Percentiles rank a stretch among this genome's conserved stretches.
Conservation (phyloP, 805 yeast species). For the Pichia phayaonensis region DNA sequence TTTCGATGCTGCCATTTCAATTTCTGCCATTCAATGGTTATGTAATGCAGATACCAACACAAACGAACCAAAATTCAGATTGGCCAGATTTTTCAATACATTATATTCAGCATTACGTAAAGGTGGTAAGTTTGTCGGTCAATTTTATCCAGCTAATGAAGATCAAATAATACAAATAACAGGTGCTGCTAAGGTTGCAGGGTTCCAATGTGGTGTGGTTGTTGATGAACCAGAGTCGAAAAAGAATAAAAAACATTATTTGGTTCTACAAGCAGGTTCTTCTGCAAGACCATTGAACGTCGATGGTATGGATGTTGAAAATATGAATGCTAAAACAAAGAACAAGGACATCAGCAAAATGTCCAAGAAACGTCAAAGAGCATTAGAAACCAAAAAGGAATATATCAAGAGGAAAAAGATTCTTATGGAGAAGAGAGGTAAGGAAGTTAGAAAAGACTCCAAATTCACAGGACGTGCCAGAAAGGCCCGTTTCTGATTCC, state of each 20-base stretch:
- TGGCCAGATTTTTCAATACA: slow-evolving; percentile 78
- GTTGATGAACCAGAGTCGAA: slow-evolving; percentile 91
- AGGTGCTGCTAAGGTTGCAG: slow-evolving; percentile 84
- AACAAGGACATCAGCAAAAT: slow-evolving; percentile 29
- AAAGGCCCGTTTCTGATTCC: slow-evolving; percentile 47
- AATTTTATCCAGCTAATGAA: slow-evolving; percentile 91
- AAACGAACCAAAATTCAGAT: slow-evolving; percentile 77
- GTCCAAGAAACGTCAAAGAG: slow-evolving; percentile 42
- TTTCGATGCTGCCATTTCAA: slow-evolving; percentile 92
- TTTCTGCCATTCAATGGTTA: slow-evolving; percentile 95
- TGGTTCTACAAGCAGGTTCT: slow-evolving; percentile 82
- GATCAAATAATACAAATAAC: slow-evolving; percentile 71
- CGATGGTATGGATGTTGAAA: slow-evolving; percentile 75
- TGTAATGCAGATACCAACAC: slow-evolving; percentile 87
- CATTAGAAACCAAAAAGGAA: slow-evolving; percentile 68
- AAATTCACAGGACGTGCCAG: slow-evolving; percentile 86
- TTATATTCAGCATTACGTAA: slow-evolving; percentile 77
- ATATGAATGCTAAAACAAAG: slow-evolving; percentile 26
- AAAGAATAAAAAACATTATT: slow-evolving; percentile 82
- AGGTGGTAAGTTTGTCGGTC: slow-evolving; percentile 97
- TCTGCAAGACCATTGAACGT: slow-evolving; percentile 70
- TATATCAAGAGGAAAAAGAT: slow-evolving; percentile 89
- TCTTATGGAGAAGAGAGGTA: slow-evolving; percentile 85
- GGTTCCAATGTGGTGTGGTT: slow-evolving; percentile 93
- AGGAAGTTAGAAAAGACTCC: slow-evolving; percentile 80